phyloP scores from a whole-genome alignment of 139 green algal genomes.

The Ostreobium quekettii region DNA sequence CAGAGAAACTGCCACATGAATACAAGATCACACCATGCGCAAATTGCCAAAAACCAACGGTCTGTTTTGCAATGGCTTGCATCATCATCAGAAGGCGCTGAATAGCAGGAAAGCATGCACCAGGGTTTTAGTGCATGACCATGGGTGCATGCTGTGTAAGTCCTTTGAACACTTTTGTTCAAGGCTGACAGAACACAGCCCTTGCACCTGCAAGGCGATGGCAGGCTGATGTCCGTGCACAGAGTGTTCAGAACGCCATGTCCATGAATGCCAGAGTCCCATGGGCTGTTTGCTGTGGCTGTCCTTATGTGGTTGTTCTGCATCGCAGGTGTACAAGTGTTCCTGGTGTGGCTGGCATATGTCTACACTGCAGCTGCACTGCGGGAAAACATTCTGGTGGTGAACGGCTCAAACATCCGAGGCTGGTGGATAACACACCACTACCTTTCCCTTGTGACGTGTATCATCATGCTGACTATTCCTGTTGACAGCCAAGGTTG shows the following conservation, averaged over 20 bases:
- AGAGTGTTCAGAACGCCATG: neutral
- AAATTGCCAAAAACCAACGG: too few species aligned
- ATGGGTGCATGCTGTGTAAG: neutral
- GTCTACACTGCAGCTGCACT: conserved; percentile 87
- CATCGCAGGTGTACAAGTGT: conserved; percentile 65
- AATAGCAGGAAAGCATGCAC: too few species aligned
- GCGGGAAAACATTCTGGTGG: conserved; percentile 80
- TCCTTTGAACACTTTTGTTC: neutral
- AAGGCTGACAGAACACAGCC: neutral
- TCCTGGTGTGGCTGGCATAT: conserved; percentile 87
- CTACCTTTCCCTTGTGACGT: conserved; percentile 70
- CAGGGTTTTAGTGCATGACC: too few species aligned
- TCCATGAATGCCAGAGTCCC: neutral
- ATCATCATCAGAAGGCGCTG: too few species aligned
- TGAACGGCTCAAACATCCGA: conserved; percentile 89
- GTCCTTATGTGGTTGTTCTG: too few species aligned
- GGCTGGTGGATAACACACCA: conserved; percentile 93
- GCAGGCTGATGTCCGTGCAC: neutral
- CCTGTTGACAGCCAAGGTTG: conserved; percentile 68
- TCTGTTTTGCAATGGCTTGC: too few species aligned
- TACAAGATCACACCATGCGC: too few species aligned
- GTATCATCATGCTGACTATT: conserved; percentile 74
- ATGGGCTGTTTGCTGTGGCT: neutral
- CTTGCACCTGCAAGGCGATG: too few species aligned
- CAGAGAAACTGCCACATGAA: too few species aligned